Evolutionary conservation across 208 protist species (phyloP).

Genomic region (Crithidia acanthocephali): DNA sequence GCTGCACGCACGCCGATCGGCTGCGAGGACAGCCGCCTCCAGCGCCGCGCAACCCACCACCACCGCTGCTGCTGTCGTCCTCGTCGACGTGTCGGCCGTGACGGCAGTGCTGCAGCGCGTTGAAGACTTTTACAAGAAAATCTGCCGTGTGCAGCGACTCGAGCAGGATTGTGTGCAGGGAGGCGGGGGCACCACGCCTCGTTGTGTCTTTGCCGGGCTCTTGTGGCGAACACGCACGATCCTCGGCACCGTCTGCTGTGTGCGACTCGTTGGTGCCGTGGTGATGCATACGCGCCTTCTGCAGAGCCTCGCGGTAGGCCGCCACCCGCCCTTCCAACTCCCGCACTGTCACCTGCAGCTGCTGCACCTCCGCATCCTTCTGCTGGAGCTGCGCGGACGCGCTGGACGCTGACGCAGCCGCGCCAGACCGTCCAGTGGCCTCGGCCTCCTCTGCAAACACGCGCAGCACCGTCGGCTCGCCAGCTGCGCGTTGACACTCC

Average conservation of each 20-base stretch:
- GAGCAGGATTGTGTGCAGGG: slow-evolving; percentile 44
- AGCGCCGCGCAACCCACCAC: not conserved
- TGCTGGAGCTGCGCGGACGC: slow-evolving; percentile 26
- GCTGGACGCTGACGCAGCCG: not conserved
- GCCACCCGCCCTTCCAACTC: slow-evolving; percentile 53
- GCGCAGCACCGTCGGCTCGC: not conserved
- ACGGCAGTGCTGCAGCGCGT: slow-evolving; percentile 69
- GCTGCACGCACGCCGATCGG: slow-evolving; percentile 41
- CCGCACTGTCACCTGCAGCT: slow-evolving; percentile 37
- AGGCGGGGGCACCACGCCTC: slow-evolving; percentile 9
- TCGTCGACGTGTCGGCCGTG: slow-evolving; percentile 23
- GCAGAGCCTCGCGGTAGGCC: slow-evolving; percentile 56
- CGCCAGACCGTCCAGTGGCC: not conserved
- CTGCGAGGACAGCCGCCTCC: slow-evolving; percentile 35
- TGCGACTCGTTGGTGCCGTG: not conserved
- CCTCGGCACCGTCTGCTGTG: too few species aligned
- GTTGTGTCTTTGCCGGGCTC: too few species aligned
- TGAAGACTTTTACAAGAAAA: slow-evolving; percentile 80
- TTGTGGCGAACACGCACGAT: too few species aligned
- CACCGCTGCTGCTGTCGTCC: not conserved
- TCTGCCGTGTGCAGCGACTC: slow-evolving; percentile 49
- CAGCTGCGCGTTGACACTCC: slow-evolving; percentile 16
- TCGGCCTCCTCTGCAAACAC: slow-evolving; percentile 9
- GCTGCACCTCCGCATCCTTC: slow-evolving; percentile 34
- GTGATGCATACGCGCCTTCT: slow-evolving; percentile 5